phyloP scores from a whole-genome alignment of 768 basidiomycete species.

The Mycena latifolia region DNA sequence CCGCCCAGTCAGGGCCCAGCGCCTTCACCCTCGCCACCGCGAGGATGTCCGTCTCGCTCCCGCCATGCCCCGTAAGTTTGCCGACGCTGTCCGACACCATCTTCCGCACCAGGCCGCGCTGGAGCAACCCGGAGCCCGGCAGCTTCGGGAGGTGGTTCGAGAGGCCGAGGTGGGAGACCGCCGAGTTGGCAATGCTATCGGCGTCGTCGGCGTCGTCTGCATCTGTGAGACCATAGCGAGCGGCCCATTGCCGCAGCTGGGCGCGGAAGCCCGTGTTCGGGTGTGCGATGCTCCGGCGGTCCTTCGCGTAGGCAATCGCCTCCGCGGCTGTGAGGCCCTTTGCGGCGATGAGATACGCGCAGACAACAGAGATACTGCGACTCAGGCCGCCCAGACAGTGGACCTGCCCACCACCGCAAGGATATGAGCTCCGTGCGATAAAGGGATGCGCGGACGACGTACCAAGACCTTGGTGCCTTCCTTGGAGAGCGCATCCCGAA shows the following conservation, averaged over 20 bases:
- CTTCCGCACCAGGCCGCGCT: conserved; percentile 18
- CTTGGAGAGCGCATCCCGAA: conserved; percentile 55
- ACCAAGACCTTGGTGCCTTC: conserved; percentile 57
- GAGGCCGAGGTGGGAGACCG: conserved; percentile 10
- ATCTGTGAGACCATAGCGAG: conserved; percentile 25
- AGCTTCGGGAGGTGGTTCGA: conserved; percentile 17
- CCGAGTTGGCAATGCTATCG: background rate
- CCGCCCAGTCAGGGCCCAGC: conserved; percentile 31
- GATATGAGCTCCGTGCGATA: background rate
- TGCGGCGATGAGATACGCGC: conserved; percentile 56
- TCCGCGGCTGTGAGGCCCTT: conserved; percentile 54
- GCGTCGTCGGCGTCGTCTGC: conserved; percentile 2
- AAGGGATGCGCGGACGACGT: conserved; percentile 3
- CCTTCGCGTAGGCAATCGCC: conserved; percentile 52
- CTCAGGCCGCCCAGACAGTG: conserved; percentile 66
- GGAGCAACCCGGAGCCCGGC: conserved; percentile 18
- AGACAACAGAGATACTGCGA: conserved; percentile 62
- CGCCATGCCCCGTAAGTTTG: conserved; percentile 19
- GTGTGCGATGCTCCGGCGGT: conserved; percentile 53
- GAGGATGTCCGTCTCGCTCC: conserved; percentile 24
- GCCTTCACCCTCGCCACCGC: conserved; percentile 23
- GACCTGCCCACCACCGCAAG: conserved; percentile 48
- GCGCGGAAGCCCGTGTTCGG: conserved; percentile 58
- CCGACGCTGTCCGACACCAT: conserved; percentile 24
- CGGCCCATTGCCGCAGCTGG: conserved; percentile 54